Conservation (phyloP, 129 eudicot species). For the Ambrosia trifida region DNA sequence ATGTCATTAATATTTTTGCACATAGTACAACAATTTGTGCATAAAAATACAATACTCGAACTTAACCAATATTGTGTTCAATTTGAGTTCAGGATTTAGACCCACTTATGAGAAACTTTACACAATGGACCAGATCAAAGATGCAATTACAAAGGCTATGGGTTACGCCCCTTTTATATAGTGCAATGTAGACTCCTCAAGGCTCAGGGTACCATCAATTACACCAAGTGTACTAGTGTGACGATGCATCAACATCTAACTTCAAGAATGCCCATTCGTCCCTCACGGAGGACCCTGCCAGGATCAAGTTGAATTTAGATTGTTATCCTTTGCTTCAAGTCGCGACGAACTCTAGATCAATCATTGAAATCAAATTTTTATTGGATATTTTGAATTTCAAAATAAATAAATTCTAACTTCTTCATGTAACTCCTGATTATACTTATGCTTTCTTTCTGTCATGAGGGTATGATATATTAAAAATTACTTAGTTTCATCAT, state of each 20-base stretch:
- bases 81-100: slow-evolving; percentile 41
- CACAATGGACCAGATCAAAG: slow-evolving; percentile 44
- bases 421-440: too few species aligned
- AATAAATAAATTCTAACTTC: not conserved
- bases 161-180: slow-evolving; percentile 59
- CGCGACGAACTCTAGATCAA: slow-evolving; percentile 25
- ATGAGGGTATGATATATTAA: too few species aligned
- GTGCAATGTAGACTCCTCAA: slow-evolving; percentile 59
- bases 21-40: too few species aligned
- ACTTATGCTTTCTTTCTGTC: too few species aligned
- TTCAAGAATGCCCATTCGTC: slow-evolving; percentile 67
- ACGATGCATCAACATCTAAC: slow-evolving; percentile 48
- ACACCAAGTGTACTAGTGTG: slow-evolving; percentile 78
- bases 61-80: not conserved
- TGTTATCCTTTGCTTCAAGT: slow-evolving; percentile 37
- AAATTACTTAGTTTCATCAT: too few species aligned
- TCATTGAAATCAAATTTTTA: not conserved
- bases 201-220: slow-evolving; percentile 60
- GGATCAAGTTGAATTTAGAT: slow-evolving; percentile 42
- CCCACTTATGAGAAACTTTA: slow-evolving; percentile 47
- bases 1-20: too few species aligned
- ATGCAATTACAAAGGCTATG: slow-evolving; percentile 45
- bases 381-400: not conserved
- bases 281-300: slow-evolving; percentile 60
- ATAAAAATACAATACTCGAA: too few species aligned